A percentile compares a stretch with the other conserved stretches of the same genome.
phyloP scores from a whole-genome alignment of 2,329 filamentous ascomycete genomes.

The Monosporascus ibericus region DNA sequence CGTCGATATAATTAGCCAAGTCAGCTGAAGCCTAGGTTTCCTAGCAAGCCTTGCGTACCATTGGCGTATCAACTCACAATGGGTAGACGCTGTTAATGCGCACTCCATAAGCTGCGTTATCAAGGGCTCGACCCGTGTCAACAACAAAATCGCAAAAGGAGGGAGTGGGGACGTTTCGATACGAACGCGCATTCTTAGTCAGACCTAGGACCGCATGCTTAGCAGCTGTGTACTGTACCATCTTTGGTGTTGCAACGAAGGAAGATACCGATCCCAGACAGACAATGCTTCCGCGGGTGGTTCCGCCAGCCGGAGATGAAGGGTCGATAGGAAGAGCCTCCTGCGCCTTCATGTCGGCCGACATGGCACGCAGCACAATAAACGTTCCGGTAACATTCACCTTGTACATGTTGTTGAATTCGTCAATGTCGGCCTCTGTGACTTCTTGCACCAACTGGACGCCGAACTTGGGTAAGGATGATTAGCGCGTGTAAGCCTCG shows the following conservation, averaged over 20 bases:
- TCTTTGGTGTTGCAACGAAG: conserved; percentile 4
- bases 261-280: conserved; percentile 4
- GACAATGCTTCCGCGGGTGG: conserved; percentile 4
- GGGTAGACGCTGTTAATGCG: too few relatives aligned
- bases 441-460: too few relatives aligned
- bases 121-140: too few relatives aligned
- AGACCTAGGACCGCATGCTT: conserved; percentile 6
- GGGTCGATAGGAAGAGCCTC: not conserved
- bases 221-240: conserved; percentile 3
- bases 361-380: not conserved
- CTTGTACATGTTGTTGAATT: conserved; percentile 5
- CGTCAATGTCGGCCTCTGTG: not conserved
- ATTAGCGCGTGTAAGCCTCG: not conserved
- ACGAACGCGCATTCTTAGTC: conserved; percentile 4
- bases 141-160: too few relatives aligned
- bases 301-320: not conserved
- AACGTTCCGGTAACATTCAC: conserved; percentile 6
- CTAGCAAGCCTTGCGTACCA: too few relatives aligned
- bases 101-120: too few relatives aligned
- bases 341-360: conserved; percentile 4
- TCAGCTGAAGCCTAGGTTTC: too few relatives aligned
- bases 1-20: too few relatives aligned
- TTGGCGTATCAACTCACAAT: too few relatives aligned
- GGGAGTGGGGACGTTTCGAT: too few relatives aligned
- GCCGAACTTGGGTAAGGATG: not conserved